Conservation (phyloP, 2,329 filamentous ascomycete species). For the Pseudogymnoascus sp. region DNA sequence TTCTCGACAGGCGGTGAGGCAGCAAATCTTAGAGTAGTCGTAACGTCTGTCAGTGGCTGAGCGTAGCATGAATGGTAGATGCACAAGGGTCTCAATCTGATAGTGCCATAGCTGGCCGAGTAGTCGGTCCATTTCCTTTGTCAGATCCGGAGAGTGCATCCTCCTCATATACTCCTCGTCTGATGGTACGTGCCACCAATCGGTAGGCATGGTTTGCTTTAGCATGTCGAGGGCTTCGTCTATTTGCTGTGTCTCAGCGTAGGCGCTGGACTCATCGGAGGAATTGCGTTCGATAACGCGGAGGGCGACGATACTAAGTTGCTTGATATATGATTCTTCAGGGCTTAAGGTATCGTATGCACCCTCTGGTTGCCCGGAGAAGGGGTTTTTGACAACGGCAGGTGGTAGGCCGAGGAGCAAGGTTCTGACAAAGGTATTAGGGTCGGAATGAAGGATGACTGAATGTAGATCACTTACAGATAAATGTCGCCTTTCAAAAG, state of each 20-base stretch:
- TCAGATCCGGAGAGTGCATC: constrained; percentile 10
- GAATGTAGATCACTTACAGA: neutral
- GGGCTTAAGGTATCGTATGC: neutral
- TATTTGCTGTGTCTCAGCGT: constrained; percentile 26
- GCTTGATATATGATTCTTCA: neutral
- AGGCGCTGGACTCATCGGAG: constrained; percentile 19
- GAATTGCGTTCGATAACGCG: constrained; percentile 26
- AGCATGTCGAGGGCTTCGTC: constrained; percentile 25
- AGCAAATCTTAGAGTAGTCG: constrained; percentile 28
- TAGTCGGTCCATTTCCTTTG: constrained; percentile 19
- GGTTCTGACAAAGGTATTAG: neutral
- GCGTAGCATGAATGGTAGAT: constrained; percentile 29
- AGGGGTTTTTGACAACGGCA: constrained; percentile 1
- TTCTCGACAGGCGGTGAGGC: constrained; percentile 25
- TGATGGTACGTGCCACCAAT: constrained; percentile 25
- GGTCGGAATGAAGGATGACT: neutral
- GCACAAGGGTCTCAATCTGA: constrained; percentile 24
- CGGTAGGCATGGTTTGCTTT: constrained; percentile 21
- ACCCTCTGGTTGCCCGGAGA: neutral
- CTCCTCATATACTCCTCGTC: constrained; percentile 10
- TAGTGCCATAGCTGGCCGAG: constrained; percentile 27
- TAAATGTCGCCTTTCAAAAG: constrained; percentile 7
- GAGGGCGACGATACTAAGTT: neutral
- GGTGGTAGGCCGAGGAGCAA: neutral
- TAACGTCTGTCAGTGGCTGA: constrained; percentile 26